Evolutionary conservation across 805 yeast genomes (phyloP), one percentile per base, ranked within the genome.

Genomic region (Candida peoriensis): DNA sequence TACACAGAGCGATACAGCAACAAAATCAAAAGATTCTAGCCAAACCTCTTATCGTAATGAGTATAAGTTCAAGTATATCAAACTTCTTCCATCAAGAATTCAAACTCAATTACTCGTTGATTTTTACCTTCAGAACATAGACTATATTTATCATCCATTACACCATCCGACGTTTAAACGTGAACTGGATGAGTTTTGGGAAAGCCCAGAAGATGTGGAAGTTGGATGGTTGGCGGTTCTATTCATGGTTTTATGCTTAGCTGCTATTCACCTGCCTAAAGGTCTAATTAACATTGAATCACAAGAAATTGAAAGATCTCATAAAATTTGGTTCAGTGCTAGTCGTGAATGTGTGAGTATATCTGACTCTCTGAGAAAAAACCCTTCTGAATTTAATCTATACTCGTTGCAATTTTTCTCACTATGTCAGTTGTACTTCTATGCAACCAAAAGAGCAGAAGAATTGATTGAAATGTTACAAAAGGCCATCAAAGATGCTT

Each of bases 131-230:
- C 46, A 42, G 15, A 46, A 54, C 32, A 38, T 54, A 20, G 59
- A 54, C 30, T 54, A 52, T 42, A 50, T 54, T 18, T 52, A 53
- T 30, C 59, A 54, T 34, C 54, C 59, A 4, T 21, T 54, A 10
- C 59, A 54, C 28, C 57, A 54, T 39, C 58, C 57, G 17, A 32
- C 50, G 2, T 54, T 54, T 32, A 40, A 33, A 13, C 30, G 20
- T 12, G 34, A 44, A 5, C 19, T 49, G 19, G 47, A 44, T 19
- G 20, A 29, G 10, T 45, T 49, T 19, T 50, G 54, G 54, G 14
- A 37, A 15, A 38, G 40, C 21, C 44, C 42, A n/a, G 38, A 36
- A n/a, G 37, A 33, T 5, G 51, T 39, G 3, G 50, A 50, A 30
- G 31, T 52, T 19, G 52, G 47, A 14, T 54, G 55, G 56, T 26